Conservation (phyloP, 2,329 filamentous ascomycete genomes). For the Aspergillus puulaauensis region DNA sequence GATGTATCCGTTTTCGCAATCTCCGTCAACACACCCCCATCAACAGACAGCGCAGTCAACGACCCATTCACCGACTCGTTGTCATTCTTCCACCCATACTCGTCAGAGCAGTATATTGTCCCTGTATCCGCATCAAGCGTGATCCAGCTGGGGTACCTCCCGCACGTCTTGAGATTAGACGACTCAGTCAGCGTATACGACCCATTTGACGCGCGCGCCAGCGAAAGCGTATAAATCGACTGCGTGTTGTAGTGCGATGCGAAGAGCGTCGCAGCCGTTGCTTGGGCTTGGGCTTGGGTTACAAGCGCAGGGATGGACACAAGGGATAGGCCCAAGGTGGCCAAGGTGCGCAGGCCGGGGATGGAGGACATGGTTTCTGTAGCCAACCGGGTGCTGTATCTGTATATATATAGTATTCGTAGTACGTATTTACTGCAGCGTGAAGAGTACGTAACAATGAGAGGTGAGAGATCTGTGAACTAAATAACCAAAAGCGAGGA, state of each 20-base stretch:
- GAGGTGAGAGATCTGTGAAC: not conserved
- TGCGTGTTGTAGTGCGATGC: slow-evolving; percentile 39
- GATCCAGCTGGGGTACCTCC: slow-evolving; percentile 38
- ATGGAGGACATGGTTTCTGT: too few species aligned
- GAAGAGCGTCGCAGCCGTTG: slow-evolving; percentile 28
- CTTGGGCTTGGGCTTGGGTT: not conserved
- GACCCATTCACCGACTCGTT: slow-evolving; percentile 31
- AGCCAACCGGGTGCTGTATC: too few species aligned
- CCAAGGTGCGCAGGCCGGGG: too few species aligned
- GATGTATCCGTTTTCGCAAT: slow-evolving; percentile 21
- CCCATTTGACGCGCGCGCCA: slow-evolving; percentile 24
- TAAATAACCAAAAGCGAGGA: not conserved
- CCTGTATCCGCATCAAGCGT: slow-evolving; percentile 27
- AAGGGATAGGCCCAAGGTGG: not conserved
- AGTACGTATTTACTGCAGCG: not conserved
- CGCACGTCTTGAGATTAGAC: slow-evolving; percentile 30
- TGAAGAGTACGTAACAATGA: too few species aligned
- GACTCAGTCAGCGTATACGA: slow-evolving; percentile 23
- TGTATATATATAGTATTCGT: not conserved
- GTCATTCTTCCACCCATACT: slow-evolving; percentile 26
- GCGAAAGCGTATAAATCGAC: slow-evolving; percentile 33
- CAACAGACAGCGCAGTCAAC: slow-evolving; percentile 25
- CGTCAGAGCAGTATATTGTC: slow-evolving; percentile 37
- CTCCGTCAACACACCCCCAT: slow-evolving; percentile 22
- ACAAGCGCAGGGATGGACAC: not conserved